These are phyloP conservation scores for Tulasnella sp. DNA, from an alignment of 768 basidiomycete genomes.

Conservation along the genomic window DNA sequence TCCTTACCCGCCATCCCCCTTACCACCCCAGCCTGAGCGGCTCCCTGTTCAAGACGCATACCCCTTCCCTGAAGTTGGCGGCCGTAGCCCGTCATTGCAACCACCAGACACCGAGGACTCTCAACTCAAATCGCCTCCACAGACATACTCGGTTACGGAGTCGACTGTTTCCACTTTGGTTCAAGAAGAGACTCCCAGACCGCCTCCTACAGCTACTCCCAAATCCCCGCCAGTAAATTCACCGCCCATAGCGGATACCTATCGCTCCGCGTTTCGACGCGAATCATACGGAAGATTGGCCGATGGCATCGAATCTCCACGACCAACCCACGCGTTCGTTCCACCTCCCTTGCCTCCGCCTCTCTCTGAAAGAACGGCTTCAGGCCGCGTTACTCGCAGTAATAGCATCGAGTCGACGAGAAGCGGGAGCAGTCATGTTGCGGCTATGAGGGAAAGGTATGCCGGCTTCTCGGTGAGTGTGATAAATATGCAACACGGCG, in stretches of 20 bases:
- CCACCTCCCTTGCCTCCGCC: neutral
- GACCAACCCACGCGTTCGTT: neutral
- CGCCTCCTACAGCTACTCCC: neutral
- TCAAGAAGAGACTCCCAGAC: neutral
- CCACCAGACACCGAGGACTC: neutral
- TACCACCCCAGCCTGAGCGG: neutral
- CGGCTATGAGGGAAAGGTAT: constrained; percentile 17
- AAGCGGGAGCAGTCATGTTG: constrained; percentile 10
- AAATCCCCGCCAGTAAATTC: neutral
- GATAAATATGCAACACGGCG: neutral
- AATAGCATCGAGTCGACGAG: constrained; percentile 9
- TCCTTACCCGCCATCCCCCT: neutral
- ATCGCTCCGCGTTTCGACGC: neutral
- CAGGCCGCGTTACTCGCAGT: neutral
- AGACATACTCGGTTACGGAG: neutral
- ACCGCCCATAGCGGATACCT: neutral
- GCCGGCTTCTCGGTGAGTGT: neutral
- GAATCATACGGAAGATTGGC: neutral
- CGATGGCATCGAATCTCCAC: neutral
- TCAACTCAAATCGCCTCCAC: neutral
- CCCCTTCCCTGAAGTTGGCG: neutral
- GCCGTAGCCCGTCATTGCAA: neutral
- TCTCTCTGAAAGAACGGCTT: neutral
- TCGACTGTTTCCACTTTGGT: neutral
- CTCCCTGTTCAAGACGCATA: neutral